Evolutionary conservation across 495 filamentous ascomycete genomes (phyloP).

Genomic region (Acidomyces sp.): DNA sequence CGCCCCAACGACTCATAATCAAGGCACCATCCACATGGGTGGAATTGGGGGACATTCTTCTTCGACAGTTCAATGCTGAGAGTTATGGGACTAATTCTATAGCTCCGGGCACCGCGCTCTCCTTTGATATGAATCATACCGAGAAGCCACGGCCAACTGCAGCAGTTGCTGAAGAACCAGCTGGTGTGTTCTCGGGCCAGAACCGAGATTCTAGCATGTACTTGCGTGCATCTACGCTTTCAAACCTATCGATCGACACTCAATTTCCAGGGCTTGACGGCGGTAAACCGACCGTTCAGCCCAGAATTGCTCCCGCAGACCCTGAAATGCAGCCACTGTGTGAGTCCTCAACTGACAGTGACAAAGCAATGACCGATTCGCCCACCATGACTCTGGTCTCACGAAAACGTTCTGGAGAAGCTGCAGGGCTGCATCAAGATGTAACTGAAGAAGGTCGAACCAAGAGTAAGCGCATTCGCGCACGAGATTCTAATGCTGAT

Average conservation of each 20-base stretch:
- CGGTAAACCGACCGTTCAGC: conserved; percentile 16
- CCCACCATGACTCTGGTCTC: conserved; percentile 19
- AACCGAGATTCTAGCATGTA: too few species aligned
- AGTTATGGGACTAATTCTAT: conserved; percentile 27
- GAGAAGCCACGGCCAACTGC: not conserved
- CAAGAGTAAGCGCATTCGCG: conserved; percentile 71
- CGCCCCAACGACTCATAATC: conserved; percentile 19
- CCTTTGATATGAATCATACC: conserved; percentile 19
- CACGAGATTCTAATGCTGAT: conserved; percentile 58
- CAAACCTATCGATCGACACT: conserved; percentile 4
- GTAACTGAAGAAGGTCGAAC: conserved; percentile 45
- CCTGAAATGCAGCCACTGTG: not conserved
- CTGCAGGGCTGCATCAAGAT: conserved; percentile 46
- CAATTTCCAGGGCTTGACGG: conserved; percentile 16
- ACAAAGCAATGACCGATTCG: not conserved
- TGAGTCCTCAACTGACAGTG: not conserved
- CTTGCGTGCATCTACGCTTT: not conserved
- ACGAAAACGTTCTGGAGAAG: conserved; percentile 53
- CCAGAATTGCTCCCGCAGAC: conserved; percentile 13
- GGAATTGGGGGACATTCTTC: conserved; percentile 43
- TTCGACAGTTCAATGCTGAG: conserved; percentile 37
- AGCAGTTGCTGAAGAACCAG: not conserved
- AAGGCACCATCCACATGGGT: conserved; percentile 35
- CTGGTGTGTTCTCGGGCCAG: too few species aligned
- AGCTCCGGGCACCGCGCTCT: conserved; percentile 27